Base-by-base conservation (phyloP, 1,139 yeast species). In the Zygosaccharomyces sapae region DNA sequence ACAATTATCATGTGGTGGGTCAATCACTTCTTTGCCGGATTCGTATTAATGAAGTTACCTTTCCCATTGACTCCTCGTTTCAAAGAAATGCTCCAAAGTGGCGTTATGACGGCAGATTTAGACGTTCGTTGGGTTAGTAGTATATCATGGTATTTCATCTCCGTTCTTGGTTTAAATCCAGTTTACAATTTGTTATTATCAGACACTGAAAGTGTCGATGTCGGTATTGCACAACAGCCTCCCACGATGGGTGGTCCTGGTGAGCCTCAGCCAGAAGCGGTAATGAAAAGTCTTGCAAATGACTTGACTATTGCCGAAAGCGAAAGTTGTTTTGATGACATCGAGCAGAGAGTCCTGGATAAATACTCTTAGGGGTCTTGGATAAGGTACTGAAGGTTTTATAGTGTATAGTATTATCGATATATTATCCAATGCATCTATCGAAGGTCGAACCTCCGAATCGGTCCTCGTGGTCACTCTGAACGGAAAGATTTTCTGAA, bases 1-100 rank as follows among this genome's bases (percentile, higher is more conserved):
- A 88, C 97, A 0, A 66, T 89, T 41, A 84, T 90, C 57, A 90
- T 92, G 97, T 90, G 90, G 56, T 92, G 97, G 96, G 92, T 90
- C 55, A 88, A 88, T 64, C 87, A 83, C 58, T 88, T 92, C 70
- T 92, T 89, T 66, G 89, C 94, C 6, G 97, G 97, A 1, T 88
- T 89, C 59, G 85, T 92, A 18, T 78, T 90, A 43, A 86, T 84
- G 83, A 79, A 80, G 60, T 66, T 84, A 45, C 92, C 92, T 18
- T 84, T 84, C 67, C 95, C 96, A 1, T 70, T 92, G 46, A 92
- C 98, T 0, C 77, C 83, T 38, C 82, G 94, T 51, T 92, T 92
- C 72, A 92, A 92, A 66, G 78, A 84, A 48, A 90, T 92, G 96
- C 70, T 94, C 38, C 98, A 92, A 66, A 80, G 80, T 29, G 96